Conservation (phyloP, 805 yeast species). For the Wickerhamiella lipophila region DNA sequence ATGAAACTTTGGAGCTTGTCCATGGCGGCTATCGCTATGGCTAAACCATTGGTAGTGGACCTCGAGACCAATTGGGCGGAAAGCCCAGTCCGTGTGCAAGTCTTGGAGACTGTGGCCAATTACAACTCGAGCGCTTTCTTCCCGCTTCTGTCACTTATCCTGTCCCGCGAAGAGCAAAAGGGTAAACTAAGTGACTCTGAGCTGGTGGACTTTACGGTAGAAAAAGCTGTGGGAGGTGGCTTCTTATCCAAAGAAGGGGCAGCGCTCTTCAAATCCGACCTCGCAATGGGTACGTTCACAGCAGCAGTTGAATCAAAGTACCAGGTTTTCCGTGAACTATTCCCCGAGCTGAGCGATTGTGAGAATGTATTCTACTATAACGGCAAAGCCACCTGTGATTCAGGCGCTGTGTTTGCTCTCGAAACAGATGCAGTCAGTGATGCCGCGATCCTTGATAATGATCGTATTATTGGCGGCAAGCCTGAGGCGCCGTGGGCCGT, state of each 20-base stretch:
- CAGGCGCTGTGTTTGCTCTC: conserved; percentile 68
- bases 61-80: conserved; percentile 14
- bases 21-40: conserved; percentile 4
- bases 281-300: conserved; percentile 38
- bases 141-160: conserved; percentile 25
- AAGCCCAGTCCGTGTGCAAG: conserved; percentile 9
- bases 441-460: conserved; percentile 32
- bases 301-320: conserved; percentile 59
- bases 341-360: conserved; percentile 29
- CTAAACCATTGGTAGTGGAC: conserved; percentile 12
- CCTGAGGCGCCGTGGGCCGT: conserved; percentile 41
- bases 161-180: conserved; percentile 15
- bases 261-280: conserved; percentile 31
- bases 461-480: conserved; percentile 38
- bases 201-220: conserved; percentile 17
- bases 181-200: conserved; percentile 14
- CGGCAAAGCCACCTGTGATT: conserved; percentile 45
- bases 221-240: conserved; percentile 15
- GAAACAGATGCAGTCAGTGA: conserved; percentile 34
- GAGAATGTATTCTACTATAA: conserved; percentile 42
- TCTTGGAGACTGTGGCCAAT: conserved; percentile 25
- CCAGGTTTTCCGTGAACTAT: conserved; percentile 34
- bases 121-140: conserved; percentile 26
- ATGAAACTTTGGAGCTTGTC: not conserved
- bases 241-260: conserved; percentile 16